A percentile compares a stretch with the other conserved stretches of the same genome.
Conservation (phyloP, 345 rosid species). For the Linum tenue region DNA sequence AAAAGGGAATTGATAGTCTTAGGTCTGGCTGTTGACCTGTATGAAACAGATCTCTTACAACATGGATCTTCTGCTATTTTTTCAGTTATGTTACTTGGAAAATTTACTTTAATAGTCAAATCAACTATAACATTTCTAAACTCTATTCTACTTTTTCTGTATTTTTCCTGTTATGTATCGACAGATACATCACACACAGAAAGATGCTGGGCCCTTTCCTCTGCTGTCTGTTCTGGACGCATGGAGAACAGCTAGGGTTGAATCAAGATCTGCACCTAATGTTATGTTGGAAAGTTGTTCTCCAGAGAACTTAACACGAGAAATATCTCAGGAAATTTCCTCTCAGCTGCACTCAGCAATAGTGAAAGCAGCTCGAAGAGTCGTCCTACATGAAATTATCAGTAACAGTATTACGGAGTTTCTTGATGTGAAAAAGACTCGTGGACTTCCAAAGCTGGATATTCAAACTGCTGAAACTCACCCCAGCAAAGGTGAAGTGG, state of each 20-base stretch:
- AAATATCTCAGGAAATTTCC: slow-evolving; percentile 65
- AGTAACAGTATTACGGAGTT: slow-evolving; percentile 50
- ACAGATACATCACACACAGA: slow-evolving; percentile 62
- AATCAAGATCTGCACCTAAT: slow-evolving; percentile 17
- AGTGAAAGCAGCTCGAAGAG: slow-evolving; percentile 70
- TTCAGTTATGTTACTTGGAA: no score
- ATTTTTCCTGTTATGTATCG: slow-evolving; percentile 6
- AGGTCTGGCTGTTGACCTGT: no score
- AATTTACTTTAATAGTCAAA: not conserved
- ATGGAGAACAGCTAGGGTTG: slow-evolving; percentile 35
- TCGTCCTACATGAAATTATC: slow-evolving; percentile 76
- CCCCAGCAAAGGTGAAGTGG: slow-evolving; percentile 25
- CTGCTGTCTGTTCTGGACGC: slow-evolving; percentile 45
- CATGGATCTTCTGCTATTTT: no score
- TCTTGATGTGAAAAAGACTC: slow-evolving; percentile 36
- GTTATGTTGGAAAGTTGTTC: slow-evolving; percentile 24
- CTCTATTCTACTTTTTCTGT: not conserved
- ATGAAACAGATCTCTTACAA: no score
- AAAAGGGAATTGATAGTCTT: no score
- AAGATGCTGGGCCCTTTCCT: slow-evolving; percentile 42
- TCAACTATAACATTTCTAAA: not conserved
- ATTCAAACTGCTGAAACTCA: slow-evolving; percentile 26
- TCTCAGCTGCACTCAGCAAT: slow-evolving; percentile 69
- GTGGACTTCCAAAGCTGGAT: slow-evolving; percentile 34
- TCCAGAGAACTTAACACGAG: slow-evolving; percentile 33